phyloP scores from a whole-genome alignment of 2,329 filamentous ascomycete species.

The Teratosphaeria viscida region DNA sequence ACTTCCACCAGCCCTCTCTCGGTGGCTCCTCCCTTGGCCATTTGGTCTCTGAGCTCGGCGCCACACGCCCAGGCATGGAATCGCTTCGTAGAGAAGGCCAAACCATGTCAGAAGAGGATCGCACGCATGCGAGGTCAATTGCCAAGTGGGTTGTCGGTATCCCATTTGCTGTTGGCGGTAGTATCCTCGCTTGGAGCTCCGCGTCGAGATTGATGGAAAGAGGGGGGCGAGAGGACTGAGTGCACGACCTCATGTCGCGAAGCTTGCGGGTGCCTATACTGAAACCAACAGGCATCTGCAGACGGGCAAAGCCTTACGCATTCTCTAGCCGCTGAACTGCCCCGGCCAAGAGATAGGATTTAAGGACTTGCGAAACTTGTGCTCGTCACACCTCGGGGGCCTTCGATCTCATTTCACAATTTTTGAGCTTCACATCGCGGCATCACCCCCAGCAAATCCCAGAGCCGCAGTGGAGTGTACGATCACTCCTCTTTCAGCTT shows the following conservation, averaged over 20 bases:
- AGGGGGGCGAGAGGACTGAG: background rate
- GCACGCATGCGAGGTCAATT: slow-evolving; percentile 10
- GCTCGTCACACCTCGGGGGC: too few relatives aligned
- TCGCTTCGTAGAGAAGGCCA: slow-evolving; percentile 12
- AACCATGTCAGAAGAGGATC: slow-evolving; percentile 19
- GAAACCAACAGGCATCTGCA: too few relatives aligned
- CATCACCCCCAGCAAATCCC: too few relatives aligned
- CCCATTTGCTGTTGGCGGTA: slow-evolving; percentile 9
- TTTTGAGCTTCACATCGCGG: too few relatives aligned
- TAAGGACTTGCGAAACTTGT: too few relatives aligned
- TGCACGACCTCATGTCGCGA: background rate
- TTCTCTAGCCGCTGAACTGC: too few relatives aligned
- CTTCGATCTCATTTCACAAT: too few relatives aligned
- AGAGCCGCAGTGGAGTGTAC: too few relatives aligned
- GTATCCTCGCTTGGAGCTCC: background rate
- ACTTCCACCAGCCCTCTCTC: slow-evolving; percentile 17
- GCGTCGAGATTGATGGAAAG: background rate
- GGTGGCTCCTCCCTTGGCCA: slow-evolving; percentile 20
- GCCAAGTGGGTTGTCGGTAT: slow-evolving; percentile 14
- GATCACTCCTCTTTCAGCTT: too few relatives aligned
- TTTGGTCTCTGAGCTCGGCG: slow-evolving; percentile 19
- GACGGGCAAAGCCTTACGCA: too few relatives aligned
- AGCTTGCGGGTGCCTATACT: too few relatives aligned
- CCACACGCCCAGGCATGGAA: slow-evolving; percentile 21
- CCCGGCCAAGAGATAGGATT: too few relatives aligned